Conservation (phyloP, 805 yeast species). For the Wickerhamiella australiensis region DNA sequence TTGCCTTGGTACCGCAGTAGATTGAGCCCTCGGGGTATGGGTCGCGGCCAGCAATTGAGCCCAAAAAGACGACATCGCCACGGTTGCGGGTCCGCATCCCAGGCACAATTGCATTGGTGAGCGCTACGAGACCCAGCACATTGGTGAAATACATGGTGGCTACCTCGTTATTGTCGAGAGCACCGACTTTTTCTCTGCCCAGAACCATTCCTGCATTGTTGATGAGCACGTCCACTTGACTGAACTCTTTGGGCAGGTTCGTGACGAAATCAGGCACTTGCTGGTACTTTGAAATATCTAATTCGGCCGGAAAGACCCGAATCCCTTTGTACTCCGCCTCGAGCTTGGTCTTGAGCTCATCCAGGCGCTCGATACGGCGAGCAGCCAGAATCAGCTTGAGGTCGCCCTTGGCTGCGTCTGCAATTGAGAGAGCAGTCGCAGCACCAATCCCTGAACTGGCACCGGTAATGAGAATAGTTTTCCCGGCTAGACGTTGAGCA, state of each 20-base stretch:
- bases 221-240: constrained; percentile 46
- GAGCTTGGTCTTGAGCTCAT: constrained; percentile 38
- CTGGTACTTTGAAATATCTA: constrained; percentile 48
- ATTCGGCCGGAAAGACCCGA: constrained; percentile 34
- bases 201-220: constrained; percentile 62
- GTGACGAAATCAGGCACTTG: constrained; percentile 37
- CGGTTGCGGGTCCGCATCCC: constrained; percentile 56
- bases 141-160: constrained; percentile 73
- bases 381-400: constrained; percentile 65
- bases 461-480: constrained; percentile 80
- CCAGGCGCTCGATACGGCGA: constrained; percentile 55
- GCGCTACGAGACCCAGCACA: constrained; percentile 69
- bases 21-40: constrained; percentile 62
- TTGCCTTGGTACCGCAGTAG: constrained; percentile 59
- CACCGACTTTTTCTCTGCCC: constrained; percentile 69
- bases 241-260: constrained; percentile 41
- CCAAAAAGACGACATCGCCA: constrained; percentile 50
- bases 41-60: constrained; percentile 61
- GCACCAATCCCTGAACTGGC: constrained; percentile 94
- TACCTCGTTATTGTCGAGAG: constrained; percentile 50
- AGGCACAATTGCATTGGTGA: constrained; percentile 70
- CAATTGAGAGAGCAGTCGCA: constrained; percentile 81
- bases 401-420: constrained; percentile 60
- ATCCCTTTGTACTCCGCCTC: constrained; percentile 37
- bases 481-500: constrained; percentile 67